Percentiles rank a stretch among this genome's conserved stretches.
Evolutionary conservation across 805 yeast genomes (phyloP).

Genomic region (Zygotorulaspora chibaensis): DNA sequence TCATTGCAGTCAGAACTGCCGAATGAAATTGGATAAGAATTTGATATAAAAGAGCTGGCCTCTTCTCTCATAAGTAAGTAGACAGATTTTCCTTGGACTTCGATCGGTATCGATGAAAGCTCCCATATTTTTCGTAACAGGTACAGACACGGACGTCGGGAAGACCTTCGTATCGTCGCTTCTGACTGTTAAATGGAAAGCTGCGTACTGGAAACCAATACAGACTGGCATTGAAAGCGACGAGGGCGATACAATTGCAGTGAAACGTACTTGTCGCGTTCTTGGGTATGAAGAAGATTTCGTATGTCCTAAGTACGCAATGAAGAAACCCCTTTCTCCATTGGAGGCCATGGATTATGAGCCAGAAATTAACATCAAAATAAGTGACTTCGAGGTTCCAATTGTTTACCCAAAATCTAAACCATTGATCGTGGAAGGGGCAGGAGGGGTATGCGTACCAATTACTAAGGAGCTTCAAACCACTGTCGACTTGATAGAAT

Average conservation of each 20-base stretch:
- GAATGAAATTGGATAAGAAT: too few relatives aligned
- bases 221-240: constrained; percentile 33
- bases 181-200: constrained; percentile 26
- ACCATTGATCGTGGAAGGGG: constrained; percentile 31
- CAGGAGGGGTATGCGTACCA: constrained; percentile 33
- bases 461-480: constrained; percentile 23
- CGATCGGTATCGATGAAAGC: constrained; percentile 5
- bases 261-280: constrained; percentile 2
- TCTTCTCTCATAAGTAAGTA: too few relatives aligned
- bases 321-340: constrained; percentile 30
- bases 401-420: constrained; percentile 1
- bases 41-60: too few relatives aligned
- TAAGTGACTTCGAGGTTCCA: constrained; percentile 22
- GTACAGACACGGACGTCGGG: constrained; percentile 36
- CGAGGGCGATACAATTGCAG: constrained; percentile 25
- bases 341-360: constrained; percentile 28
- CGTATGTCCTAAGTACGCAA: constrained; percentile 17
- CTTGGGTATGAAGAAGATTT: constrained; percentile 11
- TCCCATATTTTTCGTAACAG: constrained; percentile 29
- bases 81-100: too few relatives aligned
- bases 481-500: constrained; percentile 25
- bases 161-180: constrained; percentile 31
- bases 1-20: too few relatives aligned
- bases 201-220: constrained; percentile 33
- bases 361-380: constrained; percentile 13